Base-by-base conservation (phyloP, 345 rosid genomes). In the Arabidopsis arenosa region DNA sequence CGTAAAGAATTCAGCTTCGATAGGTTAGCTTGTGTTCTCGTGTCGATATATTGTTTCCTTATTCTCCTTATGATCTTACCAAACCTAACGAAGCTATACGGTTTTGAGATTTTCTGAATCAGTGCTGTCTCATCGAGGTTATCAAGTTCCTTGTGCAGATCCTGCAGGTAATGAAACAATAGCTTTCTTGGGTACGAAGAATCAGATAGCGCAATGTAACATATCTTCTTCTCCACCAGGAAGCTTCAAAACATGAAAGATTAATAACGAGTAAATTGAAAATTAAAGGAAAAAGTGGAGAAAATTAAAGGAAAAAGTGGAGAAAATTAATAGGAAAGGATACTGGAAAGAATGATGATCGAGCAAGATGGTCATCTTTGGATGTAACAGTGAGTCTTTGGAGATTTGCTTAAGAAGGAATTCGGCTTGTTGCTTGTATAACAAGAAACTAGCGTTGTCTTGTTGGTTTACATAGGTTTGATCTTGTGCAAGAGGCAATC, bases 131-230 rank as follows among this genome's bases (percentile, higher is more conserved):
- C 57, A 7, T 85, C 82, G 33, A 89, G 70, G 59, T 75, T 73
- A 61, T 81, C 70, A 80, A 87, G 60, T 79, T 86, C 92, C 80
- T 66, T 79, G 0, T 80, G 81, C 68, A 86, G 76, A 78, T 89
- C 86, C 28, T 83, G 84, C 13, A 89, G 84, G 82, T 77, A 84
- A 70, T 76, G 80, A 83, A 89, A 89, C 58, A 86, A 81, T 48
- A 89, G 83, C 83, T 86, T 89, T 84, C 87, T 82, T 65, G 91
- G 91, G 76, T 89, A 89, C 10, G 88, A 79, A 68, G 85, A 81
- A 66, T 87, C 87, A 53, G 85, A 78, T 60, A 89, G 76, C 14
- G 80, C 74, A 41, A 86, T 84, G 83, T 82, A 87, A 81, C 87
- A 87, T 59, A 83, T 45, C 36, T 82, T 83, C 64, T 83, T 83